A percentile compares a stretch with the other conserved stretches of the same genome.
These are phyloP conservation scores for Mycena chlorophos DNA, from an alignment of 768 basidiomycete genomes.

Conservation along the genomic window DNA sequence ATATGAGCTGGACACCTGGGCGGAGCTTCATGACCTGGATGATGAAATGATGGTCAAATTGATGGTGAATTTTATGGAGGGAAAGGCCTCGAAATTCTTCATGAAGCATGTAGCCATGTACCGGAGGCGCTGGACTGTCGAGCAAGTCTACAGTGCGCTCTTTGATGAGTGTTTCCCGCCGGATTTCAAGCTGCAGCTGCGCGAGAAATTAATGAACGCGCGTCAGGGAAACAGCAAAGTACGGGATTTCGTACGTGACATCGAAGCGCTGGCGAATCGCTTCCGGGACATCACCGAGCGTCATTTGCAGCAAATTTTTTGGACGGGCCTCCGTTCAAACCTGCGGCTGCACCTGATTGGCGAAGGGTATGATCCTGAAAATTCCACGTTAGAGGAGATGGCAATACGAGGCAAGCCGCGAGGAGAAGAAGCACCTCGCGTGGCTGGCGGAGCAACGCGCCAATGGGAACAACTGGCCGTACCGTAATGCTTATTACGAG, in stretches of 20 bases:
- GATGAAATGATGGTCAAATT: slow-evolving; percentile 17
- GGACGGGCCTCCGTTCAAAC: slow-evolving; percentile 7
- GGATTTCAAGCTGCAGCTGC: slow-evolving; percentile 9
- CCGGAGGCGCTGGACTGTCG: slow-evolving; percentile 14
- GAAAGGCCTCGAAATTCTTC: slow-evolving; percentile 26
- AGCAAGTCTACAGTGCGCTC: slow-evolving; percentile 13
- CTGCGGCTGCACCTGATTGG: slow-evolving; percentile 6
- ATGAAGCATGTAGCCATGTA: slow-evolving; percentile 20
- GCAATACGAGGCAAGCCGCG: not conserved
- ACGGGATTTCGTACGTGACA: slow-evolving; percentile 11
- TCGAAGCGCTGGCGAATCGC: slow-evolving; percentile 5
- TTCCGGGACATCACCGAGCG: slow-evolving; percentile 15
- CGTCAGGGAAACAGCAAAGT: slow-evolving; percentile 12
- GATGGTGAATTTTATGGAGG: slow-evolving; percentile 23
- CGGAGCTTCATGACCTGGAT: slow-evolving; percentile 10
- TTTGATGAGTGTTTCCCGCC: slow-evolving; percentile 18
- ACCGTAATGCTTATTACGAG: too few relatives aligned
- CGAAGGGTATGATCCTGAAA: slow-evolving; percentile 6
- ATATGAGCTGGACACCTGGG: slow-evolving; percentile 19
- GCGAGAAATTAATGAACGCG: slow-evolving; percentile 13
- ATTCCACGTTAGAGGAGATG: not conserved
- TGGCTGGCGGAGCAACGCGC: not conserved
- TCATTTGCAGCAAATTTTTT: slow-evolving; percentile 8
- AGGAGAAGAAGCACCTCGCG: not conserved
- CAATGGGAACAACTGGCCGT: not conserved